Conservation (phyloP, 2,329 filamentous ascomycete genomes). For the Fusarium sp. region DNA sequence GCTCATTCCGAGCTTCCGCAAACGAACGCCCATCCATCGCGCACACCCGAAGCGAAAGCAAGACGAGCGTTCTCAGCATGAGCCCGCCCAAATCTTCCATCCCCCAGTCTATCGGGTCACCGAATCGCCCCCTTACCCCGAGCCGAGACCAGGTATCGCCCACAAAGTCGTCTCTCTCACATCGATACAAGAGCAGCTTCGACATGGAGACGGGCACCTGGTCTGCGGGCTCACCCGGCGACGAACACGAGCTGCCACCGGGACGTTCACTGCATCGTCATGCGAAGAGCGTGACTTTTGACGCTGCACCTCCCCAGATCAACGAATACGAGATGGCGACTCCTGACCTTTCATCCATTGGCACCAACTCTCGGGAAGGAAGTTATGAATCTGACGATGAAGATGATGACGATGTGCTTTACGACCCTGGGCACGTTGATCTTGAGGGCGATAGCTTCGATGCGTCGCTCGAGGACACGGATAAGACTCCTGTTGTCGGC, state of each 20-base stretch:
- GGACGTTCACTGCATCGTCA: conserved; percentile 81
- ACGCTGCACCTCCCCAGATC: conserved; percentile 90
- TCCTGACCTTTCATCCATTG: conserved; percentile 91
- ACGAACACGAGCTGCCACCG: conserved; percentile 69
- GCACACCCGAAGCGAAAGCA: conserved; percentile 63
- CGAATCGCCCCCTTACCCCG: conserved; percentile 57
- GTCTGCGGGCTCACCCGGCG: conserved; percentile 71
- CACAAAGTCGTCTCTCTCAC: conserved; percentile 88
- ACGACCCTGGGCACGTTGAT: conserved; percentile 63
- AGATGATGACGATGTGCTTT: conserved; percentile 69
- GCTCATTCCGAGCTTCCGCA: conserved; percentile 64
- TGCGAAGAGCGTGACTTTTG: conserved; percentile 97
- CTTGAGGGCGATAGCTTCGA: conserved; percentile 88
- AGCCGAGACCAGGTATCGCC: conserved; percentile 81
- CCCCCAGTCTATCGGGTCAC: conserved; percentile 48
- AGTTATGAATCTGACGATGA: conserved; percentile 90
- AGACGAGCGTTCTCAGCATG: conserved; percentile 67
- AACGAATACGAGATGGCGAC: conserved; percentile 99
- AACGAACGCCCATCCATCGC: conserved; percentile 52
- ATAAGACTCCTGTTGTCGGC: conserved; percentile 97
- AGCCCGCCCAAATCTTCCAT: conserved; percentile 62
- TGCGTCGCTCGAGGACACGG: conserved; percentile 91
- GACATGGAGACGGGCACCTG: conserved; percentile 76
- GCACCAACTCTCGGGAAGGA: conserved; percentile 89
- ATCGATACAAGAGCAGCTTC: conserved; percentile 74